Percentiles rank a stretch among this genome's conserved stretches.
Evolutionary conservation across 192 early-diverging fungal genomes (phyloP).

Genomic region (Pilaira anomala): DNA sequence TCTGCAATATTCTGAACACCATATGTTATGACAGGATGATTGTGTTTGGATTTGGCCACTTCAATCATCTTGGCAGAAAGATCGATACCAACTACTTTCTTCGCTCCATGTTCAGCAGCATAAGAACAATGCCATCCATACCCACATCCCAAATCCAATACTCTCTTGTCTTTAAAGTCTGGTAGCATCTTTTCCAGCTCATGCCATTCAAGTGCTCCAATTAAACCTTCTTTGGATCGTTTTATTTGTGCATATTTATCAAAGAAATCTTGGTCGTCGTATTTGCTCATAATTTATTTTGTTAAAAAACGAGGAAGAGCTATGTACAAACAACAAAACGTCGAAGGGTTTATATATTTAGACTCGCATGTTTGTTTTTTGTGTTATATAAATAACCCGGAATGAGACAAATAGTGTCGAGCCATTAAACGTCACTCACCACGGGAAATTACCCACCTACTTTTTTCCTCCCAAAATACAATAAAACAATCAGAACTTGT

Average conservation of each 20-base stretch:
- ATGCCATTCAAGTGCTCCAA: conserved; percentile 19
- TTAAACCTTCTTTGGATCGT: conserved; percentile 11
- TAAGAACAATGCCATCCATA: conserved; percentile 21
- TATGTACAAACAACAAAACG: no score
- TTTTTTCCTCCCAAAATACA: no score
- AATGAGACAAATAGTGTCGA: no score
- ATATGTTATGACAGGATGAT: background rate
- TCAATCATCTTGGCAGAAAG: conserved; percentile 18
- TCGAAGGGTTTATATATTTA: no score
- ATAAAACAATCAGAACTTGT: no score
- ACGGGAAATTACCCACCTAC: no score
- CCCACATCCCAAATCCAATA: conserved; percentile 21
- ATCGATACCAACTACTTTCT: conserved; percentile 10
- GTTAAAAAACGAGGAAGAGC: no score
- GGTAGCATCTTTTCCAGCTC: conserved; percentile 17
- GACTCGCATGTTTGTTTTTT: no score
- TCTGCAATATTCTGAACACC: background rate
- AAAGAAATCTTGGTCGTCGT: conserved; percentile 21
- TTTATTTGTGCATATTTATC: conserved; percentile 12
- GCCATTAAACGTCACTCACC: no score
- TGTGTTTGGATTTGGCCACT: conserved; percentile 8
- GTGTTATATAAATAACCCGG: no score
- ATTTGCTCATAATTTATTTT: conserved; percentile 5
- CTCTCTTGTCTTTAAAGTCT: conserved; percentile 3
- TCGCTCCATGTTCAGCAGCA: conserved; percentile 16